Evolutionary conservation across 2,329 filamentous ascomycete species (phyloP), one percentile per base, ranked within the genome.

Genomic region (Sphaerulina musiva): DNA sequence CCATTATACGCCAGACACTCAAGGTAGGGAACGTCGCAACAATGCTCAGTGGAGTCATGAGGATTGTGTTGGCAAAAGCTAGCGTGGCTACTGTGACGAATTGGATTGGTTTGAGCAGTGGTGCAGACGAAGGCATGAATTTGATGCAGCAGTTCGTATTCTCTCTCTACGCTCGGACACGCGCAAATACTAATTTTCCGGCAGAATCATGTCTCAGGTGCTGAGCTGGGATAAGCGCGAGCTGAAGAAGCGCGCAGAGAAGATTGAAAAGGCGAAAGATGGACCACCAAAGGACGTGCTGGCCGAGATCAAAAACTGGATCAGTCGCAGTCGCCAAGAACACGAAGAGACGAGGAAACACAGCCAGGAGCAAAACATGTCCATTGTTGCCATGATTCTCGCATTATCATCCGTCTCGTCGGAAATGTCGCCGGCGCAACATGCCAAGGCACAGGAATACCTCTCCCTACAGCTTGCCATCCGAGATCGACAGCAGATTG

Each of bases 111-210:
- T 68, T 89, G 39, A 90, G 85, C 0, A 79, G 80, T 45, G 82
- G 81, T 45, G 80, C 84, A 0, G 82, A 89, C 58, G 86, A 90
- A 61, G 87, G 87, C 45, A 88, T 89, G 85, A 93, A 91, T 66
- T 69, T 92, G 7, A 69, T 93, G 60, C 87, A 92, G 69, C 76
- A 79, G 71, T 76, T 64, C 32, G 69, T 61, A 7, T 1, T 14
- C 38, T 20, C 20, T 20, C 20, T 20, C 8, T 2, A 3, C n/a
- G 6, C 11, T 12, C 20, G 3, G 23, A 38, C 5, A 8, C 4
- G 20, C 12, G 7, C 10, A 14, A 41, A 10, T 9, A n/a, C 55
- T 59, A 49, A 56, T 32, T 7, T 29, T 14, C 14, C 12, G 6
- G 46, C 66, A 85, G 84, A 42, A 90, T 93, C 58, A 83, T 92